These are phyloP conservation scores for Haplographium delicatum DNA, from an alignment of 495 filamentous ascomycete genomes.

Conservation along the genomic window DNA sequence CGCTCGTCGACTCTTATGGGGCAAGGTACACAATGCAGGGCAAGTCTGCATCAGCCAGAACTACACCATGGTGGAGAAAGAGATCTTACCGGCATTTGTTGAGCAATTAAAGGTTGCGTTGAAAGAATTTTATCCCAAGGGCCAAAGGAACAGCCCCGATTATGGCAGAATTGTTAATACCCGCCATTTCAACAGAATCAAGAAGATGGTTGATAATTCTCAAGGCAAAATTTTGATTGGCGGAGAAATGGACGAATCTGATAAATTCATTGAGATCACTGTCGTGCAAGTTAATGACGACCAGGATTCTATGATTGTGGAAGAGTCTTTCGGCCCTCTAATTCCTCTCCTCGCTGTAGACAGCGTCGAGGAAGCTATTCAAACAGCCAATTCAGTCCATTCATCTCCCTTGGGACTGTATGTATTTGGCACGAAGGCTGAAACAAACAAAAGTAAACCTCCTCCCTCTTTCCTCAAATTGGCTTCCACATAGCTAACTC, in stretches of 20 bases:
- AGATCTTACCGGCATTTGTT: slow-evolving; percentile 65
- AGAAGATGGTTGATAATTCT: slow-evolving; percentile 77
- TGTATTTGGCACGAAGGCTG: slow-evolving; percentile 73
- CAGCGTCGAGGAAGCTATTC: slow-evolving; percentile 74
- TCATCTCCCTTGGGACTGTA: slow-evolving; percentile 78
- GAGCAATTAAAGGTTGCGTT: slow-evolving; percentile 65
- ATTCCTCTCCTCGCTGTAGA: slow-evolving; percentile 72
- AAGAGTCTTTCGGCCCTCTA: slow-evolving; percentile 89
- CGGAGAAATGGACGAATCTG: slow-evolving; percentile 69
- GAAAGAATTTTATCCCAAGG: slow-evolving; percentile 79
- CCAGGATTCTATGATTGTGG: slow-evolving; percentile 70
- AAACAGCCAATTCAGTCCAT: slow-evolving; percentile 67
- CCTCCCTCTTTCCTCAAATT: neutral
- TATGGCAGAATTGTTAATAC: slow-evolving; percentile 75
- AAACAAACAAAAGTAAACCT: slow-evolving; percentile 35
- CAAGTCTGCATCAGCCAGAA: slow-evolving; percentile 89
- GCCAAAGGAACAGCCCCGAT: slow-evolving; percentile 67
- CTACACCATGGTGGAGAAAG: slow-evolving; percentile 76
- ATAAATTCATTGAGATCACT: slow-evolving; percentile 82
- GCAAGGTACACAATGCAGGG: slow-evolving; percentile 76
- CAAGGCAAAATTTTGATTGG: slow-evolving; percentile 82
- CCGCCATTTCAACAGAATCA: slow-evolving; percentile 74
- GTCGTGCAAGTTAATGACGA: slow-evolving; percentile 67
- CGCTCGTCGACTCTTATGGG: slow-evolving; percentile 80
- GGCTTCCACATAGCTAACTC: slow-evolving; percentile 12